These are phyloP conservation scores for Lentinus brumalis DNA, from an alignment of 768 basidiomycete species.

Conservation along the genomic window DNA sequence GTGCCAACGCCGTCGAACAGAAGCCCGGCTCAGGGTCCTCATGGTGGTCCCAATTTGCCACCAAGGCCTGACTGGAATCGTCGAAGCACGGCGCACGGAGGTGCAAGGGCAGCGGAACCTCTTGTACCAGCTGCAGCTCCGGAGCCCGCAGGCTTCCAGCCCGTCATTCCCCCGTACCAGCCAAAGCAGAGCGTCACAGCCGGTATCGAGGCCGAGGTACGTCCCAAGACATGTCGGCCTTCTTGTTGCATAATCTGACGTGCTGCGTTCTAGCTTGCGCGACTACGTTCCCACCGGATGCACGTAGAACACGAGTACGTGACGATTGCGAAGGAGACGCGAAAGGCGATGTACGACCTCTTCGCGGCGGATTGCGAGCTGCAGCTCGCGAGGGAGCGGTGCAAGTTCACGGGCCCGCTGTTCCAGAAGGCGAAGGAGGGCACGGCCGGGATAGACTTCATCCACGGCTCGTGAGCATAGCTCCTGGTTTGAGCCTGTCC, in stretches of 20 bases:
- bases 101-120: neutral
- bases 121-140: neutral
- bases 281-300: slow-evolving; percentile 8
- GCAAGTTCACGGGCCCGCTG: slow-evolving; percentile 58
- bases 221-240: neutral
- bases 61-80: slow-evolving; percentile 21
- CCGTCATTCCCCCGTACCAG: slow-evolving; percentile 13
- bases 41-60: slow-evolving; percentile 12
- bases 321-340: slow-evolving; percentile 7
- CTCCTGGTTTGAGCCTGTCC: too few relatives aligned
- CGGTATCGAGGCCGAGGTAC: slow-evolving; percentile 18
- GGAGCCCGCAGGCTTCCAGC: neutral
- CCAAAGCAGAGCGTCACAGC: neutral
- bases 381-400: slow-evolving; percentile 56
- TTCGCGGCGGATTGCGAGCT: slow-evolving; percentile 63
- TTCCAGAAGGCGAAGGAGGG: slow-evolving; percentile 64
- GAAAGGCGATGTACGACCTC: slow-evolving; percentile 58
- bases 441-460: slow-evolving; percentile 57
- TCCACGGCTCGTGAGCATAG: neutral
- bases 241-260: neutral
- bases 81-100: slow-evolving; percentile 2
- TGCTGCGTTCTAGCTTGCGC: slow-evolving; percentile 5
- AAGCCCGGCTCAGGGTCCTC: slow-evolving; percentile 19
- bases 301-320: neutral
- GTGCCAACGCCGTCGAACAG: slow-evolving; percentile 17